phyloP scores from a whole-genome alignment of 31 red algal genomes.

The Endocladia muricata region DNA sequence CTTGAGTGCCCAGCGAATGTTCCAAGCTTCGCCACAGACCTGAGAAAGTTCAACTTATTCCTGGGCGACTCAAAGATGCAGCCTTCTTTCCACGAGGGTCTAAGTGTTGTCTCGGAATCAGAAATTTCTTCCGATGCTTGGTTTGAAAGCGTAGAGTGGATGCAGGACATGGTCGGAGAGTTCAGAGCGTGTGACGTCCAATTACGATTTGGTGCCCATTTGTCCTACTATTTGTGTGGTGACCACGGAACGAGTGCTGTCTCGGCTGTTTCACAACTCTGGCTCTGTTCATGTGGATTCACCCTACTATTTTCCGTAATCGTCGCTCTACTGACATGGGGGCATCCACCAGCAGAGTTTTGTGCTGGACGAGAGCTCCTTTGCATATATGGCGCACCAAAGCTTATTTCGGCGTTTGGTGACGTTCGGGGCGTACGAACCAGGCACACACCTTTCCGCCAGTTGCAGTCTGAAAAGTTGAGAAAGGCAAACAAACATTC shows the following conservation, averaged over 20 bases:
- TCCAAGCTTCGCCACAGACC: background rate
- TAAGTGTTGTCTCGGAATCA: slow-evolving; percentile 13
- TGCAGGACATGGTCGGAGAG: slow-evolving; percentile 18
- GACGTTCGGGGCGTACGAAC: background rate
- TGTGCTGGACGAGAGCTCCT: slow-evolving; percentile 37
- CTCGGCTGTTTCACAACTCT: slow-evolving; percentile 39
- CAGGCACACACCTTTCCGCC: background rate
- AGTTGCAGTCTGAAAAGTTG: too few relatives aligned
- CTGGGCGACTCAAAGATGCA: slow-evolving; percentile 4
- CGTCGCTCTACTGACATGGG: slow-evolving; percentile 33
- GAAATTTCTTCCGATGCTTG: slow-evolving; percentile 7
- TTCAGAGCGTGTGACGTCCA: slow-evolving; percentile 32
- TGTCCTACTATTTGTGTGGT: slow-evolving; percentile 33
- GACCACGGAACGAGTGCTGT: slow-evolving; percentile 18
- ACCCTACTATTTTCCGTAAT: slow-evolving; percentile 28
- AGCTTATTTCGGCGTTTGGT: slow-evolving; percentile 49
- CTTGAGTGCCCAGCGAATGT: slow-evolving; percentile 29
- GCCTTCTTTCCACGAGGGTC: background rate
- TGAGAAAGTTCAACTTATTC: background rate
- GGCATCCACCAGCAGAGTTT: slow-evolving; percentile 53
- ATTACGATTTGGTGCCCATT: slow-evolving; percentile 6
- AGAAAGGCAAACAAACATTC: too few relatives aligned
- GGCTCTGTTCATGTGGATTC: slow-evolving; percentile 37
- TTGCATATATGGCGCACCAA: slow-evolving; percentile 57
- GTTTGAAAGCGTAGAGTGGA: slow-evolving; percentile 24